A percentile compares a stretch with the other conserved stretches of the same genome.
Evolutionary conservation across 2,329 filamentous ascomycete genomes (phyloP).

Genomic region (Aspergillus proliferans): DNA sequence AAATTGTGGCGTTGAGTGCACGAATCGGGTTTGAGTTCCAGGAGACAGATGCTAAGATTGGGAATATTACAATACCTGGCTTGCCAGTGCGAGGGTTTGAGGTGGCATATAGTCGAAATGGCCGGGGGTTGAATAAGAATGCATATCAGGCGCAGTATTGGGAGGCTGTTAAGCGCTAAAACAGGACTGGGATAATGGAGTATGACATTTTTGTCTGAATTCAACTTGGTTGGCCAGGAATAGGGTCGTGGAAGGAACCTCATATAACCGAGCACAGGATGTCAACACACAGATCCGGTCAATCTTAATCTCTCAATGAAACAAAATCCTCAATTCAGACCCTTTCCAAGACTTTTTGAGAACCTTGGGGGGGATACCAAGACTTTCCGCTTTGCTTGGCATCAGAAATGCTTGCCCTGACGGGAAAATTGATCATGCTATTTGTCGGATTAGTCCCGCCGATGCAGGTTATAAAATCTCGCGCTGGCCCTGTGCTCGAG

Average conservation of each 20-base stretch:
- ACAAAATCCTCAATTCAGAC: not conserved
- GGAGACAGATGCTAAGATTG: constrained; percentile 38
- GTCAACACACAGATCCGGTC: too few species aligned
- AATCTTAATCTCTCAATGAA: too few species aligned
- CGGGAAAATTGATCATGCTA: too few species aligned
- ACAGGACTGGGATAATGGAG: too few species aligned
- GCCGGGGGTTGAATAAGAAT: constrained; percentile 46
- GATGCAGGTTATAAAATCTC: too few species aligned
- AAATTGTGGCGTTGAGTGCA: constrained; percentile 46
- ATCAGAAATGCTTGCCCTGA: not conserved
- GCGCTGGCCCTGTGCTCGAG: too few species aligned
- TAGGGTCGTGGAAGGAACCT: too few species aligned
- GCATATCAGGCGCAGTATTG: constrained; percentile 52
- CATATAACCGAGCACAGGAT: too few species aligned
- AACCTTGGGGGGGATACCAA: constrained; percentile 19
- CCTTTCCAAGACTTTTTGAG: constrained; percentile 7
- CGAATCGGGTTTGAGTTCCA: constrained; percentile 49
- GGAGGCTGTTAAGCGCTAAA: constrained; percentile 14
- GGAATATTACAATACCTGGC: constrained; percentile 38
- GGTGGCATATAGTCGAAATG: constrained; percentile 50
- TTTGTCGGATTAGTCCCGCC: too few species aligned
- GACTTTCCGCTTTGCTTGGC: constrained; percentile 12
- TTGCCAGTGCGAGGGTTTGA: constrained; percentile 41
- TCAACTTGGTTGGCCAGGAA: too few species aligned
- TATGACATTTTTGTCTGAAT: too few species aligned